A percentile compares a stretch with the other conserved stretches of the same genome.
Evolutionary conservation across 2,329 filamentous ascomycete species (phyloP).

Genomic region (Akanthomyces lecanii): DNA sequence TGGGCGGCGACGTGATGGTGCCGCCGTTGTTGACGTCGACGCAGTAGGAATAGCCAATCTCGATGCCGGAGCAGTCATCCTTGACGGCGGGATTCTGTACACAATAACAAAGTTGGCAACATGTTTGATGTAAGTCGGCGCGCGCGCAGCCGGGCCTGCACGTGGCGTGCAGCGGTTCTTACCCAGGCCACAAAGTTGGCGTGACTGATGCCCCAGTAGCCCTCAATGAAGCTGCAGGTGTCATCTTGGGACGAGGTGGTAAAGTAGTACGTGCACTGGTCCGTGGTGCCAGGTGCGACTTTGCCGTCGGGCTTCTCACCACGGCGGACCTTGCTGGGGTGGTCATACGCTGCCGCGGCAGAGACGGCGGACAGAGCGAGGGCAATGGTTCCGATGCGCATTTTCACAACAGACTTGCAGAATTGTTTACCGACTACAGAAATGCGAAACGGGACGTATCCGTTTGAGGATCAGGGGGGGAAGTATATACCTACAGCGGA

Average conservation of each 20-base stretch:
- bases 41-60: conserved; percentile 15
- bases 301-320: conserved; percentile 2
- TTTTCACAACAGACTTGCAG: not conserved
- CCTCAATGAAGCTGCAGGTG: conserved; percentile 2
- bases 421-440: not conserved
- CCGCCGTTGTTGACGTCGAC: conserved; percentile 13
- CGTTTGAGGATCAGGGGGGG: not conserved
- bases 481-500: not conserved
- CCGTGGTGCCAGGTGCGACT: not conserved
- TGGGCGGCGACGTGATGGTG: not conserved
- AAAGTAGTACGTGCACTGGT: conserved; percentile 11
- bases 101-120: not conserved
- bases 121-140: no score
- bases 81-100: conserved; percentile 17
- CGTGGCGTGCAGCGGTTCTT: not conserved
- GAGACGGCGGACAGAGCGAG: not conserved
- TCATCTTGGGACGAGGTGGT: conserved; percentile 1
- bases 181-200: conserved; percentile 14
- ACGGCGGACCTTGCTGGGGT: not conserved
- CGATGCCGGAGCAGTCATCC: conserved; percentile 10
- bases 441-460: not conserved
- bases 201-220: conserved; percentile 9
- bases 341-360: not conserved
- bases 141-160: no score
- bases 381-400: not conserved